Evolutionary conservation across 2,329 filamentous ascomycete species (phyloP).

Genomic region (Penicillium expansum): DNA sequence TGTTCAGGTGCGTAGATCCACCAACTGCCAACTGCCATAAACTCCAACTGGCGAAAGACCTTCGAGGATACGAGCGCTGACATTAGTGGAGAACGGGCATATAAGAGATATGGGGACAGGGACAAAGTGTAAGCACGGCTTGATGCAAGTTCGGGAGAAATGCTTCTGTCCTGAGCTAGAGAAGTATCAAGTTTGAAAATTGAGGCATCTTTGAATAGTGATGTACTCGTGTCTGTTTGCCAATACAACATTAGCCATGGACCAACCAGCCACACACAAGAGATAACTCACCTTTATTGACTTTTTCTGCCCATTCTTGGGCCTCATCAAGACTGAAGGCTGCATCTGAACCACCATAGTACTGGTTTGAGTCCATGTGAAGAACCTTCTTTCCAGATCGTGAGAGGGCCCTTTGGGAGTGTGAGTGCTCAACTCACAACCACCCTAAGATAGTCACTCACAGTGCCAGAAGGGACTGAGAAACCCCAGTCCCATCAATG

Average conservation of each 20-base stretch:
- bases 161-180: neutral
- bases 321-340: conserved; percentile 80
- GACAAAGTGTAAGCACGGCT: conserved; percentile 79
- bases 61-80: conserved; percentile 82
- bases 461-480: conserved; percentile 77
- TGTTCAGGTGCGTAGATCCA: conserved; percentile 61
- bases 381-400: conserved; percentile 88
- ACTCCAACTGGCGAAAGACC: conserved; percentile 86
- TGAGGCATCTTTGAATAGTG: conserved; percentile 42
- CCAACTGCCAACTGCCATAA: conserved; percentile 89
- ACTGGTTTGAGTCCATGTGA: conserved; percentile 82
- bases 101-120: conserved; percentile 81
- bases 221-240: conserved; percentile 32
- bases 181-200: conserved; percentile 23
- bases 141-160: conserved; percentile 33
- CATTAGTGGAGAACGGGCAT: conserved; percentile 75
- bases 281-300: conserved; percentile 38
- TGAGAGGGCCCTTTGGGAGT: conserved; percentile 73
- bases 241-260: conserved; percentile 21
- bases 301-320: conserved; percentile 65
- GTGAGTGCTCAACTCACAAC: conserved; percentile 49
- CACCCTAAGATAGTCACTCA: conserved; percentile 42
- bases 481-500: conserved; percentile 73
- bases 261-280: conserved; percentile 8
- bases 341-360: conserved; percentile 84